Evolutionary conservation across 2,329 filamentous ascomycete genomes (phyloP).

Genomic region (Aspergillus ruber): DNA sequence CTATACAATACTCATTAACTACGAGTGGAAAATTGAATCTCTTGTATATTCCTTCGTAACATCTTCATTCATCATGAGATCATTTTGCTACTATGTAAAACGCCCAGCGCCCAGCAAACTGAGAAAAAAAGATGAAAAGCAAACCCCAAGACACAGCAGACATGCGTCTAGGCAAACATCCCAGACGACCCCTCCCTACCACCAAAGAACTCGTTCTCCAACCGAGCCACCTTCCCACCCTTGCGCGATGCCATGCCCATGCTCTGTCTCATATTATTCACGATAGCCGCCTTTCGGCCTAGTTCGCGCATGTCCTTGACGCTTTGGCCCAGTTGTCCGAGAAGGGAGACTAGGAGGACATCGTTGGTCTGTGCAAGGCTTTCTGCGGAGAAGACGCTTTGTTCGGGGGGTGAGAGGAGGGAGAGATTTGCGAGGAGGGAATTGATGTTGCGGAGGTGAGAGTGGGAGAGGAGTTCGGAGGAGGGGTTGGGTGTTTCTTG

Average conservation of each 20-base stretch:
- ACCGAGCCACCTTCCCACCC: conserved; percentile 15
- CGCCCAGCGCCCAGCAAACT: conserved; percentile 1
- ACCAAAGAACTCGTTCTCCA: conserved; percentile 23
- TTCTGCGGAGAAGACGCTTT: conserved; percentile 61
- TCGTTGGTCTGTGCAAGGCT: conserved; percentile 75
- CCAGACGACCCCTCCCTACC: conserved; percentile 10
- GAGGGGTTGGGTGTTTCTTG: conserved; percentile 15
- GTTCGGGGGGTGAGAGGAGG: conserved; percentile 68
- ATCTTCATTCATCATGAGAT: conserved; percentile 7
- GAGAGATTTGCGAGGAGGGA: conserved; percentile 77
- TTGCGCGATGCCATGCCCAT: conserved; percentile 12
- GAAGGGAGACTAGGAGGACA: conserved; percentile 68
- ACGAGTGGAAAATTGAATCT: too few species aligned
- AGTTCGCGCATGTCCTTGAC: conserved; percentile 65
- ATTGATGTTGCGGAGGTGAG: conserved; percentile 80
- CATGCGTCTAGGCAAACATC: not conserved
- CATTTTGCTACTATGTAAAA: not conserved
- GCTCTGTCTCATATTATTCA: conserved; percentile 41
- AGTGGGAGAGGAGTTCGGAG: conserved; percentile 54
- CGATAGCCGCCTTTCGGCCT: conserved; percentile 63
- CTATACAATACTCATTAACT: too few species aligned
- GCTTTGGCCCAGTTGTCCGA: conserved; percentile 68
- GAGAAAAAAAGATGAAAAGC: not conserved
- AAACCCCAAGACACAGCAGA: not conserved
- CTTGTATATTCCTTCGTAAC: not conserved